Base-by-base conservation (phyloP, 495 filamentous ascomycete species). In the Penicilliopsis zonata region DNA sequence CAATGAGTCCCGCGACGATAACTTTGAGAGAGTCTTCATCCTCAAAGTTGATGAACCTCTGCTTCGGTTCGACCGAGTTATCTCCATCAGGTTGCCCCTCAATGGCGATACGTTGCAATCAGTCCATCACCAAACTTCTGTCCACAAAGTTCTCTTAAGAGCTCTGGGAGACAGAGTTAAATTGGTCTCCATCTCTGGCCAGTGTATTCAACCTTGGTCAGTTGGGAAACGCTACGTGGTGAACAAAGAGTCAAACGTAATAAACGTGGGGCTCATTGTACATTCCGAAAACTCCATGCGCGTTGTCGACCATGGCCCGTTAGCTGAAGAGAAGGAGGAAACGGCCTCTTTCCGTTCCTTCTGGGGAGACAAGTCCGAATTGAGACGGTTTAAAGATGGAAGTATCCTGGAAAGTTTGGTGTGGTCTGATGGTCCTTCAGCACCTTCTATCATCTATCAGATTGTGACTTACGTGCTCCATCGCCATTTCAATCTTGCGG, bases 11-110 rank as follows among this genome's bases (percentile, higher is more conserved):
- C 52, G 70, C 13, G 70, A 74, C 31, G 84, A 94, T 45, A 79
- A 82, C 36, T 94, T 95, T 42, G 78, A 80, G 21, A 61, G 77
- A 3, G 73, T 80, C 5, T 95, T 98, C 50, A 84, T 94, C 23
- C 50, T 75, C 17, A 81, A 76, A 44, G 67, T 71, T 10, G 65
- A 87, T 41, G 57, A 78, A 19, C 65, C 72, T n/a, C 52, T 75
- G 15, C 67, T 80, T 23, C 73, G 65, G 33, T 95, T 78, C 47
- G 90, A 96, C 51, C 55, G 76, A n/a, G 36, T 64, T 18, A 35
- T 63, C 19, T 46, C 47, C 5, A 49, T 66, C 25, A 49, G 56
- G 15, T 38, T 40, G 12, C 37, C 34, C 2, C 50, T 49, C 28
- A 47, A 36, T 25, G 45, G 38, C n/a, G 50, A 54, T 26, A 50